These are phyloP conservation scores for Candida ipomoeae DNA, from an alignment of 805 yeast genomes.

Conservation along the genomic window DNA sequence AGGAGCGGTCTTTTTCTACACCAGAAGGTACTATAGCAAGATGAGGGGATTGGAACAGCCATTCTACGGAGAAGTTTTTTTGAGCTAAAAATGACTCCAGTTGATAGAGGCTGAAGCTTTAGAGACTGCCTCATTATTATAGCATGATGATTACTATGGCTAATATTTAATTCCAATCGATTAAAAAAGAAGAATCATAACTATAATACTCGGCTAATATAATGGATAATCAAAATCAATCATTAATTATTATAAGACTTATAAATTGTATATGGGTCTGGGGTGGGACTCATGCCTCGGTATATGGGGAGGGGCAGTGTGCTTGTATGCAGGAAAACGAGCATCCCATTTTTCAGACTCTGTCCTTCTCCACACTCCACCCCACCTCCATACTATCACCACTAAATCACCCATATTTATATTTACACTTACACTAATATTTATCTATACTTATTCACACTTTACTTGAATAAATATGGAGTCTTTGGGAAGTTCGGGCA, in stretches of 20 bases:
- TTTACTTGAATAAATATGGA: neutral
- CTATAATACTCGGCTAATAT: no score
- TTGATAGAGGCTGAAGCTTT: no score
- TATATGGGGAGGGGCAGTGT: neutral
- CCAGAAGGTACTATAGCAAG: conserved; percentile 10
- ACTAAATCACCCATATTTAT: neutral
- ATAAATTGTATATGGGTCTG: no score
- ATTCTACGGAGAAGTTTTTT: conserved; percentile 15
- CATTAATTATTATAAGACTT: no score
- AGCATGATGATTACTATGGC: no score
- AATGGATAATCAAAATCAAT: no score
- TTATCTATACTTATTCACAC: no score
- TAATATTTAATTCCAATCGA: no score
- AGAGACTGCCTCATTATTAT: no score
- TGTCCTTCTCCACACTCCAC: no score
- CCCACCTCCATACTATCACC: no score
- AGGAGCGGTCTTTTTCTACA: conserved; percentile 35
- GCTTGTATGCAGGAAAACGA: neutral
- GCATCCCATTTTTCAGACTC: neutral
- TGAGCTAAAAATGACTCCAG: neutral
- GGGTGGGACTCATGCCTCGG: neutral
- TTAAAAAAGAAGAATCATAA: no score
- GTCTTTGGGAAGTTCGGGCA: conserved; percentile 5
- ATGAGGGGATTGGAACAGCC: conserved; percentile 10
- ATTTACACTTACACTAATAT: neutral